Conservation (phyloP, 352 stramenopile genomes). For the Globisporangium carolinianum region DNA sequence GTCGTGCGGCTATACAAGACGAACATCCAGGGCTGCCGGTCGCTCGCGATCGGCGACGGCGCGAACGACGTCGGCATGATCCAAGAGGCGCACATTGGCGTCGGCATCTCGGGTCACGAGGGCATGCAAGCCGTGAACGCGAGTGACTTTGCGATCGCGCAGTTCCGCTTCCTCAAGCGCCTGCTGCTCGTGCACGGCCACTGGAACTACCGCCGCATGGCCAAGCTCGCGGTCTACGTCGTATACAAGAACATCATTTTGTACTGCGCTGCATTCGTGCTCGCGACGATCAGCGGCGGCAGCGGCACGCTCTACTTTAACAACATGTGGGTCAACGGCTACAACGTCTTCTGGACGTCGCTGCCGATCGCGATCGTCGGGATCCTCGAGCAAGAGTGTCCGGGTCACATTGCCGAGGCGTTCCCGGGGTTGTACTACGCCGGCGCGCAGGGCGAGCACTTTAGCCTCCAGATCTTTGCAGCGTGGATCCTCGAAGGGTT, state of each 20-base stretch:
- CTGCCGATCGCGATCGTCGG: constrained; percentile 87
- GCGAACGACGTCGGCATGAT: constrained; percentile 99
- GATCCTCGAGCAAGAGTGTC: constrained; percentile 80
- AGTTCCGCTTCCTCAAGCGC: constrained; percentile 96
- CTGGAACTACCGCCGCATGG: constrained; percentile 98
- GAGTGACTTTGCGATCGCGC: constrained; percentile 97
- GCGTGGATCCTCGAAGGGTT: constrained; percentile 77
- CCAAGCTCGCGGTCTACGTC: constrained; percentile 94
- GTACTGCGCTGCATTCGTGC: constrained; percentile 78
- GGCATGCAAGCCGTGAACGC: constrained; percentile 98
- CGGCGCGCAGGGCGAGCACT: constrained; percentile 72
- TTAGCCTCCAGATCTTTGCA: constrained; percentile 73
- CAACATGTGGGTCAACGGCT: constrained; percentile 91
- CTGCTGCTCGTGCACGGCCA: constrained; percentile 97
- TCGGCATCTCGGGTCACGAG: constrained; percentile 98
- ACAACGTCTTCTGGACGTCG: constrained; percentile 95
- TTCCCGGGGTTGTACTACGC: constrained; percentile 81
- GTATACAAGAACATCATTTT: constrained; percentile 99
- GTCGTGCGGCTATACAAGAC: constrained; percentile 85
- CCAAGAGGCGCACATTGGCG: constrained; percentile 96
- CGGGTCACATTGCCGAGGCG: constrained; percentile 50
- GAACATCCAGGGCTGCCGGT: constrained; percentile 78
- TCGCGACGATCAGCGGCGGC: constrained; percentile 77
- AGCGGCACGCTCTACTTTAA: constrained; percentile 83
- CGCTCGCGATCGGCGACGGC: constrained; percentile 96